Base-by-base conservation (phyloP, 345 rosid genomes). In the Sisymbrium altissimum region DNA sequence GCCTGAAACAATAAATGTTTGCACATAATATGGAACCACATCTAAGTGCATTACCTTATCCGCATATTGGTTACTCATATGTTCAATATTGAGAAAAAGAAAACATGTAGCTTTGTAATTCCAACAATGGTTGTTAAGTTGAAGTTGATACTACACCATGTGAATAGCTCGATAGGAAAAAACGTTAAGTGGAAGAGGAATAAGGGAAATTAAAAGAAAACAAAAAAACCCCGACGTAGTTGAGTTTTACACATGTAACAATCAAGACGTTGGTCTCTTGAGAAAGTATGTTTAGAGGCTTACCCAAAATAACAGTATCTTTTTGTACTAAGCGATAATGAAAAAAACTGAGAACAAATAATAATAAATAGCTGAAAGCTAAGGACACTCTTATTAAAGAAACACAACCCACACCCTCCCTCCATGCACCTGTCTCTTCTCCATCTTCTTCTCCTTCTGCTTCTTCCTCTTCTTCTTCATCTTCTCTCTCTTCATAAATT, bases 351-450 rank as follows among this genome's bases (percentile, higher is more conserved):
- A 64, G 64, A 70, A 64, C 46, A 77, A 57, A 65, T 40, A 64
- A 65, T 65, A 77, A 70, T 64, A 70, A 77, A 71, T 64, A 53
- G 45, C 17, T 55, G 66, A 76, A 55, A 70, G 80, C 76, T 70
- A 65, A 63, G 2, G n/a, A 49, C 9, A 35, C 53, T 33, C 72
- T 71, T 64, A 62, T 54, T 60, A 56, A 59, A 73, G 70, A 49
- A 53, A 13, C 74, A 68, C 75, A 81, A 77, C 84, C 90, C 85
- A 80, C 87, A 66, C 68, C 83, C 80, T 82, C 66, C 69, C 84
- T 85, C 87, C 91, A 85, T 83, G 87, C 85, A 83, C 76, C 82
- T 77, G 86, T 86, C 91, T 73, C 77, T 50, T 79, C 78, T 29
- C 6, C 58, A 61, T 68, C 30, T 73, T 68, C 40, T 15, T 67